Percentiles rank a stretch among this genome's conserved stretches.
These are phyloP conservation scores for Saccharomyces jurei DNA, from an alignment of 805 yeast species.

Conservation along the genomic window DNA sequence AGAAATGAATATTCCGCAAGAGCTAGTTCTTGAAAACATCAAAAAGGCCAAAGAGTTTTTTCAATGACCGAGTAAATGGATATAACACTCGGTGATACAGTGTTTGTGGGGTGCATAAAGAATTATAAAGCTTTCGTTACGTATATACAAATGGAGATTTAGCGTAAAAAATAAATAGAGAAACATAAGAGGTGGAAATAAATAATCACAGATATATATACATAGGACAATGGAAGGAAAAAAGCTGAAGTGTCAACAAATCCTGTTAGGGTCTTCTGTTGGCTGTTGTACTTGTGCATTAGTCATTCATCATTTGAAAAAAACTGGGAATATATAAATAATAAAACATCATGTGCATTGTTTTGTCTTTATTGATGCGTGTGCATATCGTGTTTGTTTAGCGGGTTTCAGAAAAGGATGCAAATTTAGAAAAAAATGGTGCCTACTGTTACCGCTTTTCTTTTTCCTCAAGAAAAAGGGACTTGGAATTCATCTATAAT, in stretches of 20 bases:
- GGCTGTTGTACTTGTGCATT: background rate
- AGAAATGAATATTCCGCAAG: constrained; percentile 29
- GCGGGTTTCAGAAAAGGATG: background rate
- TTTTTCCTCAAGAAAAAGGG: background rate
- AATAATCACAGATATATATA: background rate
- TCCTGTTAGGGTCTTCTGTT: background rate
- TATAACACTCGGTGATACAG: background rate
- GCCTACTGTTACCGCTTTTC: background rate
- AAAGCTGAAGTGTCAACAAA: background rate
- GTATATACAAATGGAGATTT: background rate
- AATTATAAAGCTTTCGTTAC: background rate
- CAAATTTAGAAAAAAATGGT: background rate
- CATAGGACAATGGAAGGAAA: background rate
- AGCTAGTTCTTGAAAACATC: constrained; percentile 46
- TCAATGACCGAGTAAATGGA: constrained; percentile 18
- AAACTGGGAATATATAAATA: background rate
- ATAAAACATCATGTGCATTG: background rate
- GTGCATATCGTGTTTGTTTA: background rate
- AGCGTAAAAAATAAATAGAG: background rate
- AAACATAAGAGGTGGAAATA: constrained; percentile 1
- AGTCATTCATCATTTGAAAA: background rate
- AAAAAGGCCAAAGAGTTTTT: constrained; percentile 50
- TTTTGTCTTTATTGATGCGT: background rate
- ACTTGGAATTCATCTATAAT: constrained; percentile 30
- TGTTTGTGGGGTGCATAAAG: background rate